Conservation (phyloP, 805 yeast genomes). For the Candida schatavii region DNA sequence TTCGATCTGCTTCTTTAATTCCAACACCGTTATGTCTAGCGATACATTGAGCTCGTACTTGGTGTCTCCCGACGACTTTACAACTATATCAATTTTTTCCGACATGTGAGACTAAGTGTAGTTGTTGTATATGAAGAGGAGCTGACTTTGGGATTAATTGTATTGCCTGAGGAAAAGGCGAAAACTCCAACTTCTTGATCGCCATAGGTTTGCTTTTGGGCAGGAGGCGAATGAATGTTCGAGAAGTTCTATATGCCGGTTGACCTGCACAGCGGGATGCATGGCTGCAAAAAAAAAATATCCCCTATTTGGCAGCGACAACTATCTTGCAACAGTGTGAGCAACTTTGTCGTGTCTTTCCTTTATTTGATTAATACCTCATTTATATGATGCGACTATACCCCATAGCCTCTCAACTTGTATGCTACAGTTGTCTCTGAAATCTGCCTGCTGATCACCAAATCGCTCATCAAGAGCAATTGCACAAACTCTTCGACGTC, state of each 20-base stretch:
- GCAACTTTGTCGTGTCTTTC: no score
- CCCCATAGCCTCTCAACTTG: conserved; percentile 2
- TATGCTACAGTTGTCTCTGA: neutral
- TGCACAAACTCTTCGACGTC: conserved; percentile 8
- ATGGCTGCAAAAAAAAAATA: no score
- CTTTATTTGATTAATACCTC: no score
- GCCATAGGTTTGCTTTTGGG: no score
- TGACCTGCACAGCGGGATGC: no score
- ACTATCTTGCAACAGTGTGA: no score
- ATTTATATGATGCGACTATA: neutral
- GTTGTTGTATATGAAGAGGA: neutral
- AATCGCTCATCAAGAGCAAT: conserved; percentile 9
- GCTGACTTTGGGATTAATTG: neutral
- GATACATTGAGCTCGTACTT: conserved; percentile 66
- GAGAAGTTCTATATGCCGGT: no score
- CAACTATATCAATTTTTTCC: conserved; percentile 27
- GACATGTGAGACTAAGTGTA: no score
- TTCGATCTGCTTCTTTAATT: conserved; percentile 66
- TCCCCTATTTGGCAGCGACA: neutral
- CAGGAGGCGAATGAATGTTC: no score
- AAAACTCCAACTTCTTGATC: no score
- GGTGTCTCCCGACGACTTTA: conserved; percentile 67
- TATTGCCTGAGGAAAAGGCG: neutral
- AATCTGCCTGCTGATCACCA: conserved; percentile 5
- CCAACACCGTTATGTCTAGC: conserved; percentile 54